phyloP scores from a whole-genome alignment of 768 basidiomycete species.

The Mycena kentingensis region DNA sequence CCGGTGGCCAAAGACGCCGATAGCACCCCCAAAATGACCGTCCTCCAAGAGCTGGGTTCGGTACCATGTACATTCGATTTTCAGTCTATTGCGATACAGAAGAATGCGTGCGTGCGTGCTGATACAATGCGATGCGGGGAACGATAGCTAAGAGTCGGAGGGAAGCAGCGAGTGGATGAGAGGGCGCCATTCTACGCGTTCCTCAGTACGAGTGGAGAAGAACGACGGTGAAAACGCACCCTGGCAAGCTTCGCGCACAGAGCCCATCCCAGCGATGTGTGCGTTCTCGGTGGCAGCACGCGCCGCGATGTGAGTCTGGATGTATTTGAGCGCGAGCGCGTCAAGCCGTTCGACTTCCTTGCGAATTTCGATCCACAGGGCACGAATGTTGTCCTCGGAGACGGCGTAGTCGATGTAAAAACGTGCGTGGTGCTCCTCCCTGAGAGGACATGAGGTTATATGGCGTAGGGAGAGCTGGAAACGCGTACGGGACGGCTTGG shows the following conservation, averaged over 20 bases:
- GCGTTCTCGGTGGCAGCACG: conserved; percentile 13
- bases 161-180: background rate
- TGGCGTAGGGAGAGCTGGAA: background rate
- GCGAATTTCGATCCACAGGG: conserved; percentile 25
- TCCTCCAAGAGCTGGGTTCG: conserved; percentile 4
- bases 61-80: background rate
- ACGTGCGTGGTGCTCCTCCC: conserved; percentile 19
- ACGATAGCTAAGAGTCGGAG: too few species aligned
- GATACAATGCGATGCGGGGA: too few species aligned
- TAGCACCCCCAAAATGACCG: conserved; percentile 8
- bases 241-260: conserved; percentile 23
- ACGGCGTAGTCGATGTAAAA: conserved; percentile 26
- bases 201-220: background rate
- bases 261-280: conserved; percentile 22
- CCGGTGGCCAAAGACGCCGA: conserved; percentile 49
- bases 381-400: conserved; percentile 27
- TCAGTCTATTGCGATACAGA: background rate
- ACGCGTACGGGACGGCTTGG: background rate
- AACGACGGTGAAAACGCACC: conserved; percentile 11
- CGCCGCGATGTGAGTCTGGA: background rate
- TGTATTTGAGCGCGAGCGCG: conserved; percentile 16
- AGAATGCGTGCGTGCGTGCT: too few species aligned
- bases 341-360: conserved; percentile 10
- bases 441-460: background rate
- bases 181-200: background rate